Base-by-base conservation (phyloP, 2,329 filamentous ascomycete species). In the Trichoderma endophyticum region DNA sequence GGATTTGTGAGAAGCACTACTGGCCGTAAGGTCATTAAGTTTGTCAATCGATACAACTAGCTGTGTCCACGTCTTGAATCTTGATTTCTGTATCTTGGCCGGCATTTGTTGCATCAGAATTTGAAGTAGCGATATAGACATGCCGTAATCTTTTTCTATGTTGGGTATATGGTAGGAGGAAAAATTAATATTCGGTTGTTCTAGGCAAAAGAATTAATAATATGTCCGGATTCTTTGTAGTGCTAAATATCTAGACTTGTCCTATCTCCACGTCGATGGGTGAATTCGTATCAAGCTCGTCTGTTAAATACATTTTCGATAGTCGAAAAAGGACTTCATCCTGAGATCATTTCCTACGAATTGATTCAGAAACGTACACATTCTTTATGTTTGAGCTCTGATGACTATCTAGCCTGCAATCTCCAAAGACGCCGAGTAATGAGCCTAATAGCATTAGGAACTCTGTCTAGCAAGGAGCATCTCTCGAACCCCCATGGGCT, bases 31-130 rank as follows among this genome's bases (percentile, higher is more conserved):
- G 75, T 80, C 0, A 74, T 78, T 9, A 78, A 76, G 15, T 80
- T 78, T 65, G 51, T 80, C 11, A 78, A 81, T 77, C 78, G 84
- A 82, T 68, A 78, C 81, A 54, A 81, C 77, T 71, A 28, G n/a
- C 4, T 3, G 39, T 48, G 28, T 12, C 26, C 15, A 12, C 11
- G 14, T 30, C 12, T 4, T n/a, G 4, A 21, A 21, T 21, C 21
- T 21, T 21, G 21, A 21, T 21, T 21, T 30, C 7, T 32, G 6
- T 8, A 32, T 59, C 26, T 12, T 32, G 18, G 28, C 6, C 2
- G 21, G 28, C 11, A 21, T 12, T 14, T 51, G 15, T 28, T 24
- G 15, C 15, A 15, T 2, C 5, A 14, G 2, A 3, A 24, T 24
- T 6, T 48, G 18, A 9, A 48, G 39, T n/a, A 48, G 39, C 5